Percentiles rank a stretch among this genome's conserved stretches.
Evolutionary conservation across 371 early-diverging fungal species (phyloP).

Genomic region (Apophysomyces trapeziformis): DNA sequence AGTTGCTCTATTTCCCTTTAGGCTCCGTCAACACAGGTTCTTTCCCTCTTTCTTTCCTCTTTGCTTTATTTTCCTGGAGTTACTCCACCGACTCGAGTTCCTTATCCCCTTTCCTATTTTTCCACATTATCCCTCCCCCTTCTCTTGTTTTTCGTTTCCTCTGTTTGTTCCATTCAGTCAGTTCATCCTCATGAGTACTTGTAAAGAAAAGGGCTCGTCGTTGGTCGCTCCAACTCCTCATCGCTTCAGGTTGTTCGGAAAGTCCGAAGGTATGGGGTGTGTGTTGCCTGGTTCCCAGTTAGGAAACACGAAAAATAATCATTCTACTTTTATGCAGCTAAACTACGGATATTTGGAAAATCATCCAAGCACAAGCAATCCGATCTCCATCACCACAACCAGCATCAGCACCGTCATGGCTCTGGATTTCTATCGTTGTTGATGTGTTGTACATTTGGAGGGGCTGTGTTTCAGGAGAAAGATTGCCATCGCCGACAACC

Average conservation of each 20-base stretch:
- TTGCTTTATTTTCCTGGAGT: slow-evolving; percentile 5
- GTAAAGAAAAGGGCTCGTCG: slow-evolving; percentile 11
- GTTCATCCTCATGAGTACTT: not conserved
- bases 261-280: slow-evolving; percentile 12
- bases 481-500: slow-evolving; percentile 5
- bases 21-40: slow-evolving; percentile 1
- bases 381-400: slow-evolving; percentile 13
- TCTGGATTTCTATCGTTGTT: slow-evolving; percentile 26
- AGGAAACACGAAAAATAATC: slow-evolving; percentile 11
- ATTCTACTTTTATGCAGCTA: slow-evolving; percentile 11
- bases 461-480: slow-evolving; percentile 21
- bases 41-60: slow-evolving; percentile 12
- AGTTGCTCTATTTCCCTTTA: slow-evolving; percentile 1
- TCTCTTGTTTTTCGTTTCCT: slow-evolving; percentile 1
- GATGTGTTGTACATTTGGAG: slow-evolving; percentile 26
- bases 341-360: slow-evolving; percentile 10
- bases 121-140: slow-evolving; percentile 13
- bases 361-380: slow-evolving; percentile 10
- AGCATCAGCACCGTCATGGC: slow-evolving; percentile 10
- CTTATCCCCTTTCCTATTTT: slow-evolving; percentile 11
- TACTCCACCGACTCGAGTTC: slow-evolving; percentile 9
- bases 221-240: slow-evolving; percentile 8
- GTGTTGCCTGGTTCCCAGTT: slow-evolving; percentile 10
- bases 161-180: not conserved
- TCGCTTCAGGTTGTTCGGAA: slow-evolving; percentile 12